These are phyloP conservation scores for Amanita muscaria DNA, from an alignment of 768 basidiomycete genomes.

Conservation along the genomic window DNA sequence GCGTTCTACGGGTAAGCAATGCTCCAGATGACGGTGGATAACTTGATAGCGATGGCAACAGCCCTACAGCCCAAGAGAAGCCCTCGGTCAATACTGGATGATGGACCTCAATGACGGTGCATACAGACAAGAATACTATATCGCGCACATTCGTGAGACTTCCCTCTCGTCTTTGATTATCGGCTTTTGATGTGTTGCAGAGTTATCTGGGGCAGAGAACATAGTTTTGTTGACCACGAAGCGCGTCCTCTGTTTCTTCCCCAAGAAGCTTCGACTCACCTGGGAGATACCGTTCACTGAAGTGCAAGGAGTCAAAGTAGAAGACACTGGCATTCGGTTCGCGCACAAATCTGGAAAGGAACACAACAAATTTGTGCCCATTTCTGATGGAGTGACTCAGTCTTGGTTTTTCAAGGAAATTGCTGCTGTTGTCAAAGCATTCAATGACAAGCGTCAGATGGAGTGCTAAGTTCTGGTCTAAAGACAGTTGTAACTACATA, in stretches of 20 bases:
- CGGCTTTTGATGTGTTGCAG: slow-evolving; percentile 26
- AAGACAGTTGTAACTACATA: slow-evolving; percentile 7
- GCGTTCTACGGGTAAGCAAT: slow-evolving; percentile 68
- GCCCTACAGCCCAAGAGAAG: slow-evolving; percentile 87
- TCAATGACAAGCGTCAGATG: slow-evolving; percentile 69
- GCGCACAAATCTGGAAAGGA: slow-evolving; percentile 71
- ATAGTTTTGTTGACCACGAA: slow-evolving; percentile 73
- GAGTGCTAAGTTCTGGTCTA: slow-evolving; percentile 28
- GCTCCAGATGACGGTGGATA: neutral
- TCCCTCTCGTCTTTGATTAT: neutral
- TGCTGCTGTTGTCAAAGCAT: slow-evolving; percentile 65
- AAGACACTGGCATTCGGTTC: slow-evolving; percentile 86
- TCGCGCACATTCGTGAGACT: slow-evolving; percentile 80
- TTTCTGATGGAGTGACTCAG: slow-evolving; percentile 67
- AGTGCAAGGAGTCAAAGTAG: slow-evolving; percentile 80
- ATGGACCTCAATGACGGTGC: slow-evolving; percentile 86
- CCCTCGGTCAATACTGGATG: slow-evolving; percentile 95
- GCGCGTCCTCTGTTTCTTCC: slow-evolving; percentile 76
- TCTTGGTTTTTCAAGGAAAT: slow-evolving; percentile 78
- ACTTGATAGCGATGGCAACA: slow-evolving; percentile 21
- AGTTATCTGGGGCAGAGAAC: slow-evolving; percentile 71
- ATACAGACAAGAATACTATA: slow-evolving; percentile 77
- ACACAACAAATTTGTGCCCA: slow-evolving; percentile 67
- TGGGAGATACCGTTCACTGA: slow-evolving; percentile 90
- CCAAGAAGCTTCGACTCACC: slow-evolving; percentile 72